Percentiles rank a stretch among this genome's conserved stretches.
Evolutionary conservation across 306 rosid genomes (phyloP).

Genomic region (Hippophae tibetana): DNA sequence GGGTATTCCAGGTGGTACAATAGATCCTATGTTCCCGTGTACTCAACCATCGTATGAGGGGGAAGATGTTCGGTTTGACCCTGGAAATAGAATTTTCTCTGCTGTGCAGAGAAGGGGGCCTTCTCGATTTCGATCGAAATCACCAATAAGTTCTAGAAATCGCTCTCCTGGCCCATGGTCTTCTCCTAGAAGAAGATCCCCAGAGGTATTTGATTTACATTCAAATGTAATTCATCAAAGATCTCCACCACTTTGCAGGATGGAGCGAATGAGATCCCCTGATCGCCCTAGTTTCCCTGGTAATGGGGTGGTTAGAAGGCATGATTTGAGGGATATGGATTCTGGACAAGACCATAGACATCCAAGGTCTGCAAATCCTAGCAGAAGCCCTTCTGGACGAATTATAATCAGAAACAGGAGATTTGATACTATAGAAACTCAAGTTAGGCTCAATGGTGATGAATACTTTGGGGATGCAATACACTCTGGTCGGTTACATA

Average conservation of each 20-base stretch:
- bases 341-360: constrained; percentile 63
- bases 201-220: constrained; percentile 63
- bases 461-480: constrained; percentile 57
- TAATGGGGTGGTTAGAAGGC: constrained; percentile 58
- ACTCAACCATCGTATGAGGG: constrained; percentile 54
- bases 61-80: constrained; percentile 42
- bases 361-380: constrained; percentile 49
- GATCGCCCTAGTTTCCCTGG: constrained; percentile 53
- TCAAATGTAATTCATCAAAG: constrained; percentile 50
- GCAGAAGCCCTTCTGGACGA: constrained; percentile 51
- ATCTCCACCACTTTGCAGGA: constrained; percentile 52
- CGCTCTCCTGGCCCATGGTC: constrained; percentile 79
- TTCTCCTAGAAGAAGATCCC: constrained; percentile 70
- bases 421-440: constrained; percentile 54
- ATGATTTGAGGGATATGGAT: constrained; percentile 65
- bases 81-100: constrained; percentile 54
- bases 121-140: constrained; percentile 54
- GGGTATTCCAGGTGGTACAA: constrained; percentile 38
- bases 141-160: constrained; percentile 64
- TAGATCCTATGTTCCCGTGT: constrained; percentile 44
- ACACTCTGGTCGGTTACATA: constrained; percentile 52
- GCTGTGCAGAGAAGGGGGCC: constrained; percentile 52
- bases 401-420: constrained; percentile 52
- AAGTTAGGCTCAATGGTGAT: constrained; percentile 47
- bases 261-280: constrained; percentile 76